These are phyloP conservation scores for Geosiphon pyriformis DNA, from an alignment of 192 early-diverging fungal species.

Conservation along the genomic window DNA sequence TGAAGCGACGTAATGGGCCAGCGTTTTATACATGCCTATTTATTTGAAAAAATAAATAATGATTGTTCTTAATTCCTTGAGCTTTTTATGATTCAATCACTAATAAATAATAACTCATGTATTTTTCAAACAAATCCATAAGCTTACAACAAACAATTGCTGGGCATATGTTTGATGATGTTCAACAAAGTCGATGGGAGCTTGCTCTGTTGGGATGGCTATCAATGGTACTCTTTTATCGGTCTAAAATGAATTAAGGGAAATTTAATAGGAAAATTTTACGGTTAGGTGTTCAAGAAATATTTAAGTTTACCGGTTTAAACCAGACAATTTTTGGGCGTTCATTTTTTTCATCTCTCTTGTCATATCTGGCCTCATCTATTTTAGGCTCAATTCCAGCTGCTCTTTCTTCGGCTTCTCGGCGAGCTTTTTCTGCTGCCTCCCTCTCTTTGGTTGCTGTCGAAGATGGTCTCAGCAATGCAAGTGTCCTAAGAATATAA, in stretches of 20 bases:
- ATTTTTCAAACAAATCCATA: neutral
- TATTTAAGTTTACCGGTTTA: constrained; percentile 54
- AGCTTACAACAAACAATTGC: constrained; percentile 52
- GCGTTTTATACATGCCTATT: constrained; percentile 54
- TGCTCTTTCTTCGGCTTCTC: constrained; percentile 35
- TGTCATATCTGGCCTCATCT: constrained; percentile 31
- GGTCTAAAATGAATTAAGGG: constrained; percentile 34
- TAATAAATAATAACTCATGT: neutral
- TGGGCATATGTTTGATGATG: constrained; percentile 49
- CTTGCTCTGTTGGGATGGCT: constrained; percentile 68
- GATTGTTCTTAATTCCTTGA: neutral
- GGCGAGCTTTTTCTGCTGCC: constrained; percentile 24
- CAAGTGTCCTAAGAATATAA: constrained; percentile 24
- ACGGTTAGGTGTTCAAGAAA: too few relatives aligned
- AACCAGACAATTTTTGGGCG: constrained; percentile 70
- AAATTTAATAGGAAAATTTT: constrained; percentile 12
- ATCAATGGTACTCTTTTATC: constrained; percentile 76
- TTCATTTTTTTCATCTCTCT: constrained; percentile 43
- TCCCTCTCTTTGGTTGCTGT: constrained; percentile 21
- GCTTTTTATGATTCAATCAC: too few relatives aligned
- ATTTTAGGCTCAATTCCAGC: constrained; percentile 29
- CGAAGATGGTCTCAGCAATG: constrained; percentile 34
- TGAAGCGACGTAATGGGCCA: constrained; percentile 68
- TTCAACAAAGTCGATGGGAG: constrained; percentile 63
- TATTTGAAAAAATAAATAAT: neutral